Evolutionary conservation across 306 rosid species (phyloP).

Genomic region (Quercus suber): DNA sequence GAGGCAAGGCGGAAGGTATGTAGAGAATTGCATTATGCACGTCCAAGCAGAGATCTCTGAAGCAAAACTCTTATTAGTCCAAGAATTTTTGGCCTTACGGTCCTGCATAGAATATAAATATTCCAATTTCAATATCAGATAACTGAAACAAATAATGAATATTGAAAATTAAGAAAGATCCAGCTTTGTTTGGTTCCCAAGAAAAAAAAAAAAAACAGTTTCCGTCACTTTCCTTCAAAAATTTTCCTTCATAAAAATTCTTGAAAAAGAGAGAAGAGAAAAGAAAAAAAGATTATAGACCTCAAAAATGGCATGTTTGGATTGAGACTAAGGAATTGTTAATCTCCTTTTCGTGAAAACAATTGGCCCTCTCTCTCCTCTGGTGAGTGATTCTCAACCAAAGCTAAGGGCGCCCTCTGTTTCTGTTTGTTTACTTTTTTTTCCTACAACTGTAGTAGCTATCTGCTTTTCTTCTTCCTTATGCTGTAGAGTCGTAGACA

Average conservation of each 20-base stretch:
- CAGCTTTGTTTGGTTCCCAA: constrained; percentile 23
- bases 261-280: too few relatives aligned
- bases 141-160: constrained; percentile 17
- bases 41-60: constrained; percentile 30
- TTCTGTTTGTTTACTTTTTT: background rate
- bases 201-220: background rate
- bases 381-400: constrained; percentile 25
- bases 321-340: constrained; percentile 3
- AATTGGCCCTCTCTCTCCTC: constrained; percentile 1
- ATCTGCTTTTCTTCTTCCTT: too few relatives aligned
- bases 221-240: background rate
- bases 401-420: constrained; percentile 10
- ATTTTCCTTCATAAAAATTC: background rate
- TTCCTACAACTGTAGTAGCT: too few relatives aligned
- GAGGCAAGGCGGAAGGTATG: constrained; percentile 58
- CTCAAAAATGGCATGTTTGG: constrained; percentile 37
- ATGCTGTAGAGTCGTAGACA: too few relatives aligned
- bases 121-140: constrained; percentile 1
- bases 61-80: constrained; percentile 28
- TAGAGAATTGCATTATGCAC: constrained; percentile 49
- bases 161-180: background rate
- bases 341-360: constrained; percentile 11
- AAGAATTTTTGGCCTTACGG: constrained; percentile 13
- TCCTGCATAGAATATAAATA: constrained; percentile 14
- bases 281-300: background rate